Conservation (phyloP, 1,139 yeast genomes). For the Geotrichum citri-aurantii region DNA sequence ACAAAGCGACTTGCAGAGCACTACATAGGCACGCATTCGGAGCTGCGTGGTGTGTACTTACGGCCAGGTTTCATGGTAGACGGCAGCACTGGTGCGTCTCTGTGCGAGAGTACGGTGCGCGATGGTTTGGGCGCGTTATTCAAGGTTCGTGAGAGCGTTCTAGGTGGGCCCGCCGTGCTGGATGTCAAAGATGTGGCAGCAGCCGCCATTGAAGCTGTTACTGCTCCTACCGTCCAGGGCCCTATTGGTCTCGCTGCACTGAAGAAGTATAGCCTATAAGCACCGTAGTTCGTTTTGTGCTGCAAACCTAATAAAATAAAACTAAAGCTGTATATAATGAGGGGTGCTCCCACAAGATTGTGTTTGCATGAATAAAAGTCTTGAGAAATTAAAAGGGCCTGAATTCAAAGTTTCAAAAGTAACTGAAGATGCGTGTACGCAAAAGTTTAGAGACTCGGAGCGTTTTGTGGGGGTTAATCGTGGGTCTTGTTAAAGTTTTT, state of each 20-base stretch:
- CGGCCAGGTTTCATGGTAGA: conserved; percentile 87
- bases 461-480: not conserved
- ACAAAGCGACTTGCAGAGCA: conserved; percentile 76
- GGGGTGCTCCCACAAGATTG: not conserved
- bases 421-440: no score
- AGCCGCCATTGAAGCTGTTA: conserved; percentile 51
- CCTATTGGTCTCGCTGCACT: conserved; percentile 49
- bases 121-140: conserved; percentile 21
- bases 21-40: conserved; percentile 39
- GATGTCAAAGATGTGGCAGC: conserved; percentile 66
- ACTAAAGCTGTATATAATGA: not conserved
- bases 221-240: conserved; percentile 48
- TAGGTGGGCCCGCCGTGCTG: conserved; percentile 46
- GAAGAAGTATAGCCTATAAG: conserved; percentile 20
- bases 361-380: not conserved
- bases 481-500: not conserved
- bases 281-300: not conserved
- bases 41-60: conserved; percentile 54
- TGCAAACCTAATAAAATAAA: not conserved
- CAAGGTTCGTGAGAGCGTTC: conserved; percentile 13
- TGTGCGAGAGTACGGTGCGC: conserved; percentile 18
- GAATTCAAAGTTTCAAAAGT: no score
- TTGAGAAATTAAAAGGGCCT: not conserved
- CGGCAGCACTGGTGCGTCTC: conserved; percentile 27
- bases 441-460: not conserved